A percentile compares a stretch with the other conserved stretches of the same genome.
phyloP scores from a whole-genome alignment of 495 filamentous ascomycete species.

The Durotheca rogersii region DNA sequence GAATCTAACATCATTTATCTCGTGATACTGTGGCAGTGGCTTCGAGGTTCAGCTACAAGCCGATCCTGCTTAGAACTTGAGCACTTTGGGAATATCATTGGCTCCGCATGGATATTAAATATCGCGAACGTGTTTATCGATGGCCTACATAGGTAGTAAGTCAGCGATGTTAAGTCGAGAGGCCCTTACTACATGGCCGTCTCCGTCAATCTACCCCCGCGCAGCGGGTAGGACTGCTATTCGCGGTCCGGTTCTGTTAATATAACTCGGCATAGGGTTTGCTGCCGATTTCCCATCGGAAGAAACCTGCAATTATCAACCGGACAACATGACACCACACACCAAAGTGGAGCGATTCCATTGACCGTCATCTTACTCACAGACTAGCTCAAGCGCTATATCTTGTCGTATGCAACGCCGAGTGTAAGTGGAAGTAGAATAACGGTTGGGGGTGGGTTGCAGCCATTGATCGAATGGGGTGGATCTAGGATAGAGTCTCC shows the following conservation, averaged over 20 bases:
- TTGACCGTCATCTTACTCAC: no score
- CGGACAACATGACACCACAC: conserved; percentile 15
- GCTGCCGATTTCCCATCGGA: conserved; percentile 5
- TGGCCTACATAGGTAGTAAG: no score
- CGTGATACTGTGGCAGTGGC: conserved; percentile 9
- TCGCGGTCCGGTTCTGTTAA: conserved; percentile 2
- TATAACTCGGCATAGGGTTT: not conserved
- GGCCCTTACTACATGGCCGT: not conserved
- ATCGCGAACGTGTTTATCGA: no score
- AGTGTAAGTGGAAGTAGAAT: no score
- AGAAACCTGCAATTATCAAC: conserved; percentile 1
- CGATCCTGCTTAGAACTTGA: conserved; percentile 14
- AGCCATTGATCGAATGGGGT: no score
- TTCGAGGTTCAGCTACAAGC: conserved; percentile 14
- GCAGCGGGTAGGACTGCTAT: not conserved
- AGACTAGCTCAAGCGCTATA: no score
- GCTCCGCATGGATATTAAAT: no score
- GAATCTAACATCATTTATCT: conserved; percentile 22
- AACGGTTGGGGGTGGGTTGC: not conserved
- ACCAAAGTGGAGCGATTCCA: conserved; percentile 14
- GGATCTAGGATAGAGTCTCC: no score
- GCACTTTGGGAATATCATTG: conserved; percentile 3
- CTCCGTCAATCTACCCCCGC: conserved; percentile 1
- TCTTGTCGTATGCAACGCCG: no score
- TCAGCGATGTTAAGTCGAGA: no score